Conservation (phyloP, 495 filamentous ascomycete species). For the Annulohypoxylon moriforme region DNA sequence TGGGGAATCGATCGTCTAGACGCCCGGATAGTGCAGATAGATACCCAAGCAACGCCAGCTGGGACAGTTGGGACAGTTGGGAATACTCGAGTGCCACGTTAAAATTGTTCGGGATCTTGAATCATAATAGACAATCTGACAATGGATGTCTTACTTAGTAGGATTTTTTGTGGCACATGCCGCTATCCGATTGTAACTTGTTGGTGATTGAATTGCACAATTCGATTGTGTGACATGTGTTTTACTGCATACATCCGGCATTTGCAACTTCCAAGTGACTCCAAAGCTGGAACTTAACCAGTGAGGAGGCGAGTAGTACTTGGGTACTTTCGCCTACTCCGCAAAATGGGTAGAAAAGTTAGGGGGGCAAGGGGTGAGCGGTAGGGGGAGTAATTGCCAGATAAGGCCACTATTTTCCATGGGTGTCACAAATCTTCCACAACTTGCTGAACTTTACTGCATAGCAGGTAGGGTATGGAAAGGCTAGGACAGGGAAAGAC, state of each 20-base stretch:
- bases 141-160: constrained; percentile 7
- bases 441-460: not conserved
- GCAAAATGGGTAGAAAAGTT: constrained; percentile 19
- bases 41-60: not conserved
- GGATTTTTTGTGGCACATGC: constrained; percentile 35
- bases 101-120: constrained; percentile 24
- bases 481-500: constrained; percentile 4
- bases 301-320: constrained; percentile 12
- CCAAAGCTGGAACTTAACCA: constrained; percentile 15
- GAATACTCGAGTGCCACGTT: constrained; percentile 7
- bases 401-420: constrained; percentile 29
- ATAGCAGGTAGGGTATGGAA: not conserved
- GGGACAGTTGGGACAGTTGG: not conserved
- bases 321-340: constrained; percentile 28
- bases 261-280: constrained; percentile 30
- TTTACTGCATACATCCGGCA: constrained; percentile 37
- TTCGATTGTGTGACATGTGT: constrained; percentile 35
- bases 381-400: constrained; percentile 7
- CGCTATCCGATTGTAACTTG: constrained; percentile 5
- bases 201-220: constrained; percentile 1
- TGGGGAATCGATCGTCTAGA: not conserved
- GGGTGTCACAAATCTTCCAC: constrained; percentile 37
- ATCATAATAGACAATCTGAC: constrained; percentile 1
- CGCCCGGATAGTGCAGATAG: not conserved
- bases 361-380: not conserved